Percentiles rank a stretch among this genome's conserved stretches.
Evolutionary conservation across 441 rosid genomes (phyloP).

Genomic region (California macrophylla): DNA sequence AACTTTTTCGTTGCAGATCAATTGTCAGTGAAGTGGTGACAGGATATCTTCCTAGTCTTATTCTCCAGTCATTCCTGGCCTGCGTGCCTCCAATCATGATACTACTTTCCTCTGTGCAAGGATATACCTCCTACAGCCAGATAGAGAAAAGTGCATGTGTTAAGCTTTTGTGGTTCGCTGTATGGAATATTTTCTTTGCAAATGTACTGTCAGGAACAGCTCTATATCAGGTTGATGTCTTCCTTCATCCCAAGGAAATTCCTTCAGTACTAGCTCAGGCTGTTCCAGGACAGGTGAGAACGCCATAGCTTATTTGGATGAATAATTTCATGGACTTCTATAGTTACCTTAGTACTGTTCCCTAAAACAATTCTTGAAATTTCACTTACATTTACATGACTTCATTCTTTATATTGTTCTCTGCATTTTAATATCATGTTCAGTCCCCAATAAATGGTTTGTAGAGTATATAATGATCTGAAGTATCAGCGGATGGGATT

Average conservation of each 20-base stretch:
- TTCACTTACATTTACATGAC: not conserved
- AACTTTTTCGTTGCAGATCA: constrained; percentile 42
- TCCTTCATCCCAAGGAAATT: constrained; percentile 70
- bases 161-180: constrained; percentile 56
- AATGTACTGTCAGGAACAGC: constrained; percentile 76
- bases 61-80: constrained; percentile 50
- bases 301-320: not conserved
- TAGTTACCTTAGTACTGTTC: not conserved
- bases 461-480: not conserved
- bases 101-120: constrained; percentile 65
- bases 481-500: not conserved
- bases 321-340: not conserved
- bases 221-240: constrained; percentile 42
- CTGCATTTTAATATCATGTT: not conserved
- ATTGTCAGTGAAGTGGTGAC: constrained; percentile 65
- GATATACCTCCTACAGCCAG: constrained; percentile 58
- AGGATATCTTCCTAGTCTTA: constrained; percentile 87
- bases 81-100: constrained; percentile 67
- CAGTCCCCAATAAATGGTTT: not conserved
- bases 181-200: constrained; percentile 86
- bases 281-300: constrained; percentile 76
- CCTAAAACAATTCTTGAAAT: not conserved
- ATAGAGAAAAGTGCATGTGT: constrained; percentile 69
- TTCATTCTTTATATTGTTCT: not conserved
- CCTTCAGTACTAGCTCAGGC: constrained; percentile 64